These are phyloP conservation scores for Daedaleopsis sinensis DNA, from an alignment of 768 basidiomycete genomes.

Conservation along the genomic window DNA sequence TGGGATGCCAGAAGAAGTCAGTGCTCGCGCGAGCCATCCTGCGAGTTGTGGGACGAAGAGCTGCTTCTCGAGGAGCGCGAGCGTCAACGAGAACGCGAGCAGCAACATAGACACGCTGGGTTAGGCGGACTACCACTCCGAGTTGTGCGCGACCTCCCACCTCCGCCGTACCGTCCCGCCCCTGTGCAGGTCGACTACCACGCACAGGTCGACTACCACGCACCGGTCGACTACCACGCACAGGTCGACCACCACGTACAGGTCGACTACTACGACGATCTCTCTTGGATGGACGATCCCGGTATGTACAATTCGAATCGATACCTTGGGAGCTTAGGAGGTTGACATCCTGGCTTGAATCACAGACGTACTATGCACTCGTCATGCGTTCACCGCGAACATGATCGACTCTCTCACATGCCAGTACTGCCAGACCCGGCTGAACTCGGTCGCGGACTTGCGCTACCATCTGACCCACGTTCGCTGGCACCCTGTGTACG, in stretches of 20 bases:
- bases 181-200: not conserved
- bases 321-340: too few species aligned
- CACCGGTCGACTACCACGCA: not conserved
- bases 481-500: slow-evolving; percentile 27
- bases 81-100: slow-evolving; percentile 23
- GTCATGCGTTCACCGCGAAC: slow-evolving; percentile 26
- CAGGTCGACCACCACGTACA: not conserved
- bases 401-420: slow-evolving; percentile 30
- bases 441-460: slow-evolving; percentile 29
- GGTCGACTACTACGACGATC: not conserved
- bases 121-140: not conserved
- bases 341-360: not conserved
- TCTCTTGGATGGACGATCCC: slow-evolving; percentile 27
- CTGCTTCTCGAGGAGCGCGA: slow-evolving; percentile 38
- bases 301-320: slow-evolving; percentile 8
- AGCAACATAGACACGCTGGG: not conserved
- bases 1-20: slow-evolving; percentile 29
- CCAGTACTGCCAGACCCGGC: slow-evolving; percentile 29
- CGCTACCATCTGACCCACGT: slow-evolving; percentile 29
- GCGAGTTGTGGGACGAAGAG: slow-evolving; percentile 42
- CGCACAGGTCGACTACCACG: not conserved
- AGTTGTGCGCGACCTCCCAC: not conserved
- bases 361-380: slow-evolving; percentile 20
- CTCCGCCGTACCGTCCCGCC: slow-evolving; percentile 4
- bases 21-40: slow-evolving; percentile 38